Percentiles rank a stretch among this genome's conserved stretches.
Conservation (phyloP, 139 green algal species). For the Tetraselmis striata region DNA sequence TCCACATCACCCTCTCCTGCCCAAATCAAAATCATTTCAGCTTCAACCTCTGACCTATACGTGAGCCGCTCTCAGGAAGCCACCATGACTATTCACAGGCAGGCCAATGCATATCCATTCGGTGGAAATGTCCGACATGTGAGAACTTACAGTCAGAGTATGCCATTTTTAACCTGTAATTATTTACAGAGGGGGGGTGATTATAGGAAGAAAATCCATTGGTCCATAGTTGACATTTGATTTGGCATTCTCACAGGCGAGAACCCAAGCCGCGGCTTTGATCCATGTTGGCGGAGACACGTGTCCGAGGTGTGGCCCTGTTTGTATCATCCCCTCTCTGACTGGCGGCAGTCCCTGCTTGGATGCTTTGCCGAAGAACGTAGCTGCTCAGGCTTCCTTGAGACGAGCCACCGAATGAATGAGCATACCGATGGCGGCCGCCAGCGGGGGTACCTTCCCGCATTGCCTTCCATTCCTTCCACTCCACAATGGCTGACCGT, state of each 20-base stretch:
- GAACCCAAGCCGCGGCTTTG: background rate
- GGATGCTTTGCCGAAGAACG: background rate
- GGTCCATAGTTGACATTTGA: too few relatives aligned
- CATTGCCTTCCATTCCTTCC: background rate
- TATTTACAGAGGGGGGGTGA: too few relatives aligned
- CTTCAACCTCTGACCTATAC: too few relatives aligned
- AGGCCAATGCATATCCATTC: too few relatives aligned
- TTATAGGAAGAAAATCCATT: too few relatives aligned
- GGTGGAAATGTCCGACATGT: too few relatives aligned
- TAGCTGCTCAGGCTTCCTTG: background rate
- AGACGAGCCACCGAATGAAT: background rate
- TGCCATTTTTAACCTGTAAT: too few relatives aligned
- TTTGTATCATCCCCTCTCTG: background rate
- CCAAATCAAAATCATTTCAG: too few relatives aligned
- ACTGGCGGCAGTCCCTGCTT: background rate
- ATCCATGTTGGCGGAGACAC: background rate
- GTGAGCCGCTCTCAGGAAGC: too few relatives aligned
- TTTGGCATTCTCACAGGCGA: background rate
- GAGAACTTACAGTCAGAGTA: too few relatives aligned
- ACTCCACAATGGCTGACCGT: constrained; percentile 1
- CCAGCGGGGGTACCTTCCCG: background rate
- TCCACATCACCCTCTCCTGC: too few relatives aligned
- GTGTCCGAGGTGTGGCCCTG: background rate
- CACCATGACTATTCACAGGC: too few relatives aligned
- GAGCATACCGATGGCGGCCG: background rate